phyloP scores from a whole-genome alignment of 129 eudicot genomes.

The Tagetes patula region DNA sequence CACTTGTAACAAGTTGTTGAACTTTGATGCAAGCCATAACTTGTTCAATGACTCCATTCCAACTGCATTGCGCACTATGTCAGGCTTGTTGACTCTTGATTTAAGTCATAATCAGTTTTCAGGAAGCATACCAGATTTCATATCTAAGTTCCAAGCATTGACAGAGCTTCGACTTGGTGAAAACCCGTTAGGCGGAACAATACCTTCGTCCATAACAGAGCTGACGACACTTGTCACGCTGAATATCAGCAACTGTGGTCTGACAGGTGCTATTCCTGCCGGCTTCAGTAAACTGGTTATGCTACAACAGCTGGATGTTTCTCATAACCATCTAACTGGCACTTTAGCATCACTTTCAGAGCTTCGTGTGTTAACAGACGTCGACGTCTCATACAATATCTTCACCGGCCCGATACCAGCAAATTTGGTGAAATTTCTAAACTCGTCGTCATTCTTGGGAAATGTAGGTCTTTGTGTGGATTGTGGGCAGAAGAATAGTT shows the following conservation, averaged over 20 bases:
- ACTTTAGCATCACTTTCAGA: constrained; percentile 45
- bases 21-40: constrained; percentile 56
- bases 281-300: constrained; percentile 45
- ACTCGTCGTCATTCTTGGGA: constrained; percentile 57
- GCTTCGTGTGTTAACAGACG: constrained; percentile 38
- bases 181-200: constrained; percentile 54
- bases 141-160: constrained; percentile 47
- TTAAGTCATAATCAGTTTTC: constrained; percentile 60
- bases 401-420: constrained; percentile 65
- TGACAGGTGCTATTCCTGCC: constrained; percentile 55
- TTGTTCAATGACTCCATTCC: constrained; percentile 62
- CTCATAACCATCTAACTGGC: constrained; percentile 65
- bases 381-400: constrained; percentile 65
- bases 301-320: constrained; percentile 58
- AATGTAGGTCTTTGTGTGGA: constrained; percentile 63
- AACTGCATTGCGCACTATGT: constrained; percentile 50
- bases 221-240: constrained; percentile 45
- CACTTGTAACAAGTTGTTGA: constrained; percentile 49
- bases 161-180: constrained; percentile 59
- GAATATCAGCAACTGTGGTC: constrained; percentile 59
- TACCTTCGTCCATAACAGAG: constrained; percentile 50
- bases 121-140: constrained; percentile 51
- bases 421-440: constrained; percentile 43
- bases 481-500: constrained; percentile 46
- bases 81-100: constrained; percentile 47